These are phyloP conservation scores for Mitragyna speciosa DNA, from an alignment of 257 asterid genomes.

Conservation along the genomic window DNA sequence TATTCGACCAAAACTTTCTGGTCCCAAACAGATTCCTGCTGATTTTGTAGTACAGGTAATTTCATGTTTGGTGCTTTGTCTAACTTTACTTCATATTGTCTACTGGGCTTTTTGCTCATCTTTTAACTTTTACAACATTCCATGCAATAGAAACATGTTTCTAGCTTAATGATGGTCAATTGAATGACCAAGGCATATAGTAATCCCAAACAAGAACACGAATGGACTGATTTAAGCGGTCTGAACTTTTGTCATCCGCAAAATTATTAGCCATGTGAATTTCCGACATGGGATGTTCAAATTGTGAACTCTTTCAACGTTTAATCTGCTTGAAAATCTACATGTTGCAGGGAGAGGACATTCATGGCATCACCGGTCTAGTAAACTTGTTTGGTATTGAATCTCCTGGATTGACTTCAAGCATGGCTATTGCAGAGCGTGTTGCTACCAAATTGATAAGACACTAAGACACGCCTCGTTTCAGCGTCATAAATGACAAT, in stretches of 20 bases:
- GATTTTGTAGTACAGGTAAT: conserved; percentile 82
- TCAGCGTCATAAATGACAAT: neutral
- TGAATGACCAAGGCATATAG: too few relatives aligned
- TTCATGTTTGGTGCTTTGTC: neutral
- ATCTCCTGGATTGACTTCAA: conserved; percentile 83
- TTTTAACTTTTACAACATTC: neutral
- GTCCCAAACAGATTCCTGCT: conserved; percentile 47
- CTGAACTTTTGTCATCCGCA: neutral
- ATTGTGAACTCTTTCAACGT: neutral
- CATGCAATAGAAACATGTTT: neutral
- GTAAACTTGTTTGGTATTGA: conserved; percentile 80
- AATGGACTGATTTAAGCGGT: neutral
- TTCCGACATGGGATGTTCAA: neutral
- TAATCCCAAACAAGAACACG: too few relatives aligned
- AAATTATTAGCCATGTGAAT: neutral
- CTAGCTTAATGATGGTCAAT: neutral
- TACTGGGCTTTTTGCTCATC: too few relatives aligned
- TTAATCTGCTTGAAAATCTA: neutral
- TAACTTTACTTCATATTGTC: neutral
- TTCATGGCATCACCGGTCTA: conserved; percentile 59
- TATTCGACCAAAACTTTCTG: conserved; percentile 74
- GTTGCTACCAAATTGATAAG: conserved; percentile 50
- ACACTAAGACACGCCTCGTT: neutral
- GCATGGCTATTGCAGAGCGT: conserved; percentile 73
- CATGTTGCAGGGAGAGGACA: conserved; percentile 62